Conservation (phyloP, 78 protist species). For the Speleostelium caveatum region DNA sequence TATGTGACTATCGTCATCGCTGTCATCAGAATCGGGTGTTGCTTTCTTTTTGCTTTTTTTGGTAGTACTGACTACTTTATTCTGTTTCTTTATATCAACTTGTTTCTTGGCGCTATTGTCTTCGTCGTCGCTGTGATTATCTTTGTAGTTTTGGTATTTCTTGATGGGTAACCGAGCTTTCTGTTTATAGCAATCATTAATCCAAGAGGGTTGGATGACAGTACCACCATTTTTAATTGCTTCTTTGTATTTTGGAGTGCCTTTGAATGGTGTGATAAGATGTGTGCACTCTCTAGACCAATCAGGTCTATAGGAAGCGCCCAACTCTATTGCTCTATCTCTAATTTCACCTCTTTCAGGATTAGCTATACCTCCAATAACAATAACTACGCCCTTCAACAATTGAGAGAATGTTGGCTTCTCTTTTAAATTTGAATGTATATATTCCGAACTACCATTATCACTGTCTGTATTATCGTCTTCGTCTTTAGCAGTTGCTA, state of each 20-base stretch:
- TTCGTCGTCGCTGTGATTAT: neutral
- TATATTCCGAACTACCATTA: neutral
- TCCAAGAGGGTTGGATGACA: constrained; percentile 34
- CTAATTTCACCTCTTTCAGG: constrained; percentile 43
- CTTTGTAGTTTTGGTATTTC: neutral
- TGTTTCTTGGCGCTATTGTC: neutral
- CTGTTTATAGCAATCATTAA: constrained; percentile 53
- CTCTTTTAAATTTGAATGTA: neutral
- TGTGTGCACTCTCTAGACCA: constrained; percentile 67
- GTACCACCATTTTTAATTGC: constrained; percentile 52
- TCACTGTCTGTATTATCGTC: constrained; percentile 51
- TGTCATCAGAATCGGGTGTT: constrained; percentile 11
- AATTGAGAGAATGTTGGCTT: neutral
- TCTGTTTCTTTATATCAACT: neutral
- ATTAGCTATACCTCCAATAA: constrained; percentile 71
- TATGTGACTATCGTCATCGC: constrained; percentile 56
- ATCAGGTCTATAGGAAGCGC: constrained; percentile 59
- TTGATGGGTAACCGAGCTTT: constrained; percentile 46
- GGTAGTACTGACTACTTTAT: constrained; percentile 7
- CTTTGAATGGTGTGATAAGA: constrained; percentile 42
- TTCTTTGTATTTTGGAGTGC: constrained; percentile 27
- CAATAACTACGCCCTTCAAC: constrained; percentile 53
- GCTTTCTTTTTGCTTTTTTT: constrained; percentile 28
- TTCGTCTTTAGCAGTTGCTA: neutral
- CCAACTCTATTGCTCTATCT: constrained; percentile 66